phyloP scores from a whole-genome alignment of 495 filamentous ascomycete genomes.

The Trypethelium eluteriae region DNA sequence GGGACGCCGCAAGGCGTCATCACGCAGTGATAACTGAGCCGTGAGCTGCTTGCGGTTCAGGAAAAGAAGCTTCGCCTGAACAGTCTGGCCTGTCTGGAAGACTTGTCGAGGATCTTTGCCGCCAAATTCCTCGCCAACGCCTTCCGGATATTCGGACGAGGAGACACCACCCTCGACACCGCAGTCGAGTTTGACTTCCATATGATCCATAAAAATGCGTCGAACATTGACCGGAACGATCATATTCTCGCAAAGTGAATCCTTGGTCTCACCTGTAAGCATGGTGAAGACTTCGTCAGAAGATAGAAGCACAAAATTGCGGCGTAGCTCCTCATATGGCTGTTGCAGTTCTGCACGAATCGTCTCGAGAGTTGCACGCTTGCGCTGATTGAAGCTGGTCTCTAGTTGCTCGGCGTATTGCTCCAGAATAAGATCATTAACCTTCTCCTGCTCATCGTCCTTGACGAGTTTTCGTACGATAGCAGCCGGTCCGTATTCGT shows the following conservation, averaged over 20 bases:
- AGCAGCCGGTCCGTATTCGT: slow-evolving; percentile 77
- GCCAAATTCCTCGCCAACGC: slow-evolving; percentile 43
- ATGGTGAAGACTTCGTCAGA: slow-evolving; percentile 89
- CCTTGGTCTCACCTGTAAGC: slow-evolving; percentile 86
- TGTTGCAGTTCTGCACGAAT: slow-evolving; percentile 88
- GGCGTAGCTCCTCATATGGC: slow-evolving; percentile 89
- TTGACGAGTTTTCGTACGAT: slow-evolving; percentile 88
- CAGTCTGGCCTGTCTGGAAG: slow-evolving; percentile 68
- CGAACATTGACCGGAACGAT: slow-evolving; percentile 83
- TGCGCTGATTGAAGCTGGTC: slow-evolving; percentile 82
- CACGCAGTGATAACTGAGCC: slow-evolving; percentile 73
- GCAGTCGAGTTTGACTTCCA: slow-evolving; percentile 87
- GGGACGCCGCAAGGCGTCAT: slow-evolving; percentile 66
- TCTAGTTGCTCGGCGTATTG: slow-evolving; percentile 96
- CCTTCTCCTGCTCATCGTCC: slow-evolving; percentile 84
- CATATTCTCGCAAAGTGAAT: slow-evolving; percentile 79
- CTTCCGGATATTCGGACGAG: slow-evolving; percentile 60
- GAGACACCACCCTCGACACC: slow-evolving; percentile 84
- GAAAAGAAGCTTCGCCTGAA: slow-evolving; percentile 77
- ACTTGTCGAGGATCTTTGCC: slow-evolving; percentile 44
- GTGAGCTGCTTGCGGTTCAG: slow-evolving; percentile 75
- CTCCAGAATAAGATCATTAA: slow-evolving; percentile 92
- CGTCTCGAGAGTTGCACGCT: slow-evolving; percentile 91
- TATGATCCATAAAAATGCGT: slow-evolving; percentile 79
- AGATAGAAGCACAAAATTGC: slow-evolving; percentile 61